Evolutionary conservation across 257 asterid species (phyloP).

Genomic region (Ballota nigra): DNA sequence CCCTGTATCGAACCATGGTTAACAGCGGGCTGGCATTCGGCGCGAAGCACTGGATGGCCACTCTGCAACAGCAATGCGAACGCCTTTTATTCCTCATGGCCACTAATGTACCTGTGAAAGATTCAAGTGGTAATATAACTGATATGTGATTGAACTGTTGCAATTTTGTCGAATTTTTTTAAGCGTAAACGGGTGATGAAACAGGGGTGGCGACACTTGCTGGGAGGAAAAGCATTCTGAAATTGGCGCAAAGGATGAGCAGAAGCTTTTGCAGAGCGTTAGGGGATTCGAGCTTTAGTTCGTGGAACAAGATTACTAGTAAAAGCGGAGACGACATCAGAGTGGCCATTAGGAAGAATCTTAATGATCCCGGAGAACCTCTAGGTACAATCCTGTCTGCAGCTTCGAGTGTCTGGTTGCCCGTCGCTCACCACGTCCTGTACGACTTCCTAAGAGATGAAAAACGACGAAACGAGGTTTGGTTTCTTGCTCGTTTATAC

Average conservation of each 20-base stretch:
- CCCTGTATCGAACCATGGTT: conserved; percentile 59
- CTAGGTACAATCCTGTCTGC: conserved; percentile 71
- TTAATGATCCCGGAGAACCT: conserved; percentile 73
- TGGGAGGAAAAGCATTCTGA: conserved; percentile 78
- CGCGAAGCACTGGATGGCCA: conserved; percentile 84
- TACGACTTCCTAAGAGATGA: conserved; percentile 82
- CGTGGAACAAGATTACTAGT: conserved; percentile 69
- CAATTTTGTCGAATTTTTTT: neutral
- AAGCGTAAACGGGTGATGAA: neutral
- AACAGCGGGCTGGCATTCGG: conserved; percentile 86
- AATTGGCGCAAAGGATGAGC: conserved; percentile 80
- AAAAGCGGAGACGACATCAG: conserved; percentile 72
- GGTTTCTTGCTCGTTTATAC: neutral
- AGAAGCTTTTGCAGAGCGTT: conserved; percentile 60
- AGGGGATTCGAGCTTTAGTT: conserved; percentile 67
- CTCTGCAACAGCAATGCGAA: conserved; percentile 78
- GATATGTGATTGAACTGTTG: neutral
- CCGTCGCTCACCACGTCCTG: conserved; percentile 54
- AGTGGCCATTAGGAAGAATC: conserved; percentile 64
- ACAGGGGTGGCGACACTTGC: conserved; percentile 81
- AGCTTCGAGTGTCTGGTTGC: conserved; percentile 75
- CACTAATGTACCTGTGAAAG: conserved; percentile 77
- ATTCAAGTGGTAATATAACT: conserved; percentile 59
- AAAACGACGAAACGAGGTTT: conserved; percentile 65
- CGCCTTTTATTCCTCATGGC: conserved; percentile 70